Conservation (phyloP, 2,329 filamentous ascomycete species). For the Sporothrix euskadiensis region DNA sequence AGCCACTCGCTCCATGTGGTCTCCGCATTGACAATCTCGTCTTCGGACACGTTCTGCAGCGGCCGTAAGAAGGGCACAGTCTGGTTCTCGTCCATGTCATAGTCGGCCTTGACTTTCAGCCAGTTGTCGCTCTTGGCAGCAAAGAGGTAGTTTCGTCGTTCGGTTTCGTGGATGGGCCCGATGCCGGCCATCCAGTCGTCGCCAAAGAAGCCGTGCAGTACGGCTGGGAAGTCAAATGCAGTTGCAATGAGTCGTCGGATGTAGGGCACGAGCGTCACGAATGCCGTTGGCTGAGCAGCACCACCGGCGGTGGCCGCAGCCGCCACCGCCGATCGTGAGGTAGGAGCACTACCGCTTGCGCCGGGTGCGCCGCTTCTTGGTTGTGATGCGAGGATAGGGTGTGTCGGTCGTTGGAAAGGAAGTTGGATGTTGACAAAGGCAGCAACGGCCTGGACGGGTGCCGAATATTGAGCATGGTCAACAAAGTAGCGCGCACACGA, state of each 20-base stretch:
- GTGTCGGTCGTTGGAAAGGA: slow-evolving; percentile 70
- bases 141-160: slow-evolving; percentile 92
- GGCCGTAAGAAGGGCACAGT: slow-evolving; percentile 84
- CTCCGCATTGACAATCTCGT: slow-evolving; percentile 82
- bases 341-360: neutral
- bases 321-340: slow-evolving; percentile 34
- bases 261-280: slow-evolving; percentile 78
- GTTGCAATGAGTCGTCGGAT: slow-evolving; percentile 87
- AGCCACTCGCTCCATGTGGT: slow-evolving; percentile 91
- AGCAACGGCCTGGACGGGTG: slow-evolving; percentile 80
- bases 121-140: slow-evolving; percentile 90
- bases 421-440: slow-evolving; percentile 90
- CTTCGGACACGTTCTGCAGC: slow-evolving; percentile 71
- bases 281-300: slow-evolving; percentile 39
- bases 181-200: slow-evolving; percentile 84
- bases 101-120: slow-evolving; percentile 84
- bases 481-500: slow-evolving; percentile 90
- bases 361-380: neutral
- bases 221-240: slow-evolving; percentile 80
- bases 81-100: slow-evolving; percentile 83
- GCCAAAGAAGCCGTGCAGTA: slow-evolving; percentile 97
- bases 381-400: slow-evolving; percentile 47
- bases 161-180: slow-evolving; percentile 79
- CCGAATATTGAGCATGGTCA: slow-evolving; percentile 83
- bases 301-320: slow-evolving; percentile 29